Evolutionary conservation across 805 yeast genomes (phyloP).

Genomic region (Kluyveromyces lactis): DNA sequence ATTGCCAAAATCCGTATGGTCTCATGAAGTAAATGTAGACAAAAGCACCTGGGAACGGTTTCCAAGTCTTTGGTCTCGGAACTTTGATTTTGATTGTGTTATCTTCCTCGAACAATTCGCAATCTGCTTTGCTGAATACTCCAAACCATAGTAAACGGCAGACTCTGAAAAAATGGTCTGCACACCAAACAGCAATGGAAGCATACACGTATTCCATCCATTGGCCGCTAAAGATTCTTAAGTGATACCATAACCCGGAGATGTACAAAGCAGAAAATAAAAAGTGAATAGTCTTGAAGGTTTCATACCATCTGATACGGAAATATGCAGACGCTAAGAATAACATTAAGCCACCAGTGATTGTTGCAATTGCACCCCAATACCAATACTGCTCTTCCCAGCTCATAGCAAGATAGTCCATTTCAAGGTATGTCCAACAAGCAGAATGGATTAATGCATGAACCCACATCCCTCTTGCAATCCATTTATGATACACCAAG

Average conservation of each 20-base stretch:
- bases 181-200: constrained; percentile 35
- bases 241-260: constrained; percentile 40
- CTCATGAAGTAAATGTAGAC: constrained; percentile 40
- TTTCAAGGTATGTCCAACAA: constrained; percentile 28
- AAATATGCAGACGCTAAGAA: constrained; percentile 39
- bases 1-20: constrained; percentile 43
- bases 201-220: constrained; percentile 34
- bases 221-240: constrained; percentile 11
- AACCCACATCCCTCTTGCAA: constrained; percentile 27
- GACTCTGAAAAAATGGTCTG: constrained; percentile 52
- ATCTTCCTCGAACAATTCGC: constrained; percentile 12
- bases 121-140: constrained; percentile 38
- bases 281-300: constrained; percentile 37
- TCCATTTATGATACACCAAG: constrained; percentile 6
- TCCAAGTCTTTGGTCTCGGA: constrained; percentile 27
- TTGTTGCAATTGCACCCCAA: constrained; percentile 26
- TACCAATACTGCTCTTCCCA: constrained; percentile 30
- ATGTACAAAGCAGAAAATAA: constrained; percentile 37
- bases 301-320: constrained; percentile 41
- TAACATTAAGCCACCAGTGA: constrained; percentile 35
- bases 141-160: constrained; percentile 51
- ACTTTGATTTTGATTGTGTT: neutral
- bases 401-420: neutral
- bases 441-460: constrained; percentile 46
- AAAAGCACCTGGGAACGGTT: constrained; percentile 37